Conservation (phyloP, 371 early-diverging fungal species). For the Mortierella sp. region DNA sequence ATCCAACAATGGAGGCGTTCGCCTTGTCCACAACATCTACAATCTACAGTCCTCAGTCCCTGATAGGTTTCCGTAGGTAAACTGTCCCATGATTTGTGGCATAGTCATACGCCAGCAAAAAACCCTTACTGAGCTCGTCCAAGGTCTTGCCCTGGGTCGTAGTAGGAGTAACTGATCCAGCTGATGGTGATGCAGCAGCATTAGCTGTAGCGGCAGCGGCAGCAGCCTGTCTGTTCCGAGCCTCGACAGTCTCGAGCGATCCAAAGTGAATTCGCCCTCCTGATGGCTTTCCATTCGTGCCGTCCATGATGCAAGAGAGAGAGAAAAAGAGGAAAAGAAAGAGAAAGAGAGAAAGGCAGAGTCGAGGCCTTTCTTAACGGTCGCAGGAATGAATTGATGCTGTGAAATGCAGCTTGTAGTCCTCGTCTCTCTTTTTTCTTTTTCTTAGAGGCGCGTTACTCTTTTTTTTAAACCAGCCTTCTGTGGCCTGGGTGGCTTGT, state of each 20-base stretch:
- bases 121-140: conserved; percentile 31
- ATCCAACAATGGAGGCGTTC: no score
- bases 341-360: neutral
- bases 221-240: conserved; percentile 43
- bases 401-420: no score
- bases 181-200: conserved; percentile 1
- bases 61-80: no score
- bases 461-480: no score
- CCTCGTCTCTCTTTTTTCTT: no score
- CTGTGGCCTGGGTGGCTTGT: no score
- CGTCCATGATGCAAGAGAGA: conserved; percentile 24
- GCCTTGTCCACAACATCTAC: no score
- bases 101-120: neutral
- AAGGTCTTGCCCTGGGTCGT: conserved; percentile 18
- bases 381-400: no score
- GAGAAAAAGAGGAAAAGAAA: neutral
- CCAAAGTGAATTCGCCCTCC: conserved; percentile 50
- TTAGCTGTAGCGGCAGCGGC: conserved; percentile 18
- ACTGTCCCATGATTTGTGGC: no score
- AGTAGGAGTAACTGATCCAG: conserved; percentile 9
- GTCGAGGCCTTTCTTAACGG: no score
- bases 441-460: no score
- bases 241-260: conserved; percentile 45
- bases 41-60: no score
- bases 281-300: conserved; percentile 38